A percentile compares a stretch with the other conserved stretches of the same genome.
phyloP scores from a whole-genome alignment of 805 yeast genomes.

The Maudiozyma bulderi region DNA sequence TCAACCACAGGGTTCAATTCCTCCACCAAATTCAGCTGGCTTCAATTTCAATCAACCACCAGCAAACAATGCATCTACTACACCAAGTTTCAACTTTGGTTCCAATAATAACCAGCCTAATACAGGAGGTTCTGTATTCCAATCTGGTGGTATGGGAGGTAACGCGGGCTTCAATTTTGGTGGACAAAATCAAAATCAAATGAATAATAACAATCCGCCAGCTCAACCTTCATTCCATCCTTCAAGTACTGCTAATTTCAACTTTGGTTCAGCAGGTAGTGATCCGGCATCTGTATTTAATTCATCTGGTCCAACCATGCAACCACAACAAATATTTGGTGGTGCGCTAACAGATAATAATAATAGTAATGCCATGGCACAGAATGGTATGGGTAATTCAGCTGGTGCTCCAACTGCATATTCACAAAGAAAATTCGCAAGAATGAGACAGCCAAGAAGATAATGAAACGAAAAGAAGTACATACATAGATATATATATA shows the following conservation, averaged over 20 bases:
- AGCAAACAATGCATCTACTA: not conserved
- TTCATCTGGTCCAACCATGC: conserved; percentile 4
- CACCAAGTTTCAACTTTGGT: not conserved
- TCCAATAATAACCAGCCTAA: not conserved
- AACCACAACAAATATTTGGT: conserved; percentile 4
- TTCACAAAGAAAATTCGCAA: conserved; percentile 17
- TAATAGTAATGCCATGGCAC: not conserved
- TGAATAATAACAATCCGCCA: not conserved
- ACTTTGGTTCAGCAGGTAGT: conserved; percentile 15
- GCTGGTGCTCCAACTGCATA: conserved; percentile 2
- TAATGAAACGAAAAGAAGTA: not conserved
- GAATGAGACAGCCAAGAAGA: conserved; percentile 26
- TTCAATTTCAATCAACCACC: not conserved
- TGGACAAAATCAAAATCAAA: not conserved
- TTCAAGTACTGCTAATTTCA: conserved; percentile 18
- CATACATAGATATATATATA: not conserved
- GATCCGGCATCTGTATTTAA: conserved; percentile 20
- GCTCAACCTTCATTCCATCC: conserved; percentile 12
- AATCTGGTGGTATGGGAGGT: not conserved
- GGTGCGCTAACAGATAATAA: not conserved
- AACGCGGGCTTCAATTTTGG: not conserved
- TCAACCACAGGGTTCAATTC: conserved; percentile 1
- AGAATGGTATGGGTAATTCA: not conserved
- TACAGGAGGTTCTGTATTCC: conserved; percentile 8
- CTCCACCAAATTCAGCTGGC: not conserved